Conservation (phyloP, 164 flowering plant genomes). For the Magnolia sinica region DNA sequence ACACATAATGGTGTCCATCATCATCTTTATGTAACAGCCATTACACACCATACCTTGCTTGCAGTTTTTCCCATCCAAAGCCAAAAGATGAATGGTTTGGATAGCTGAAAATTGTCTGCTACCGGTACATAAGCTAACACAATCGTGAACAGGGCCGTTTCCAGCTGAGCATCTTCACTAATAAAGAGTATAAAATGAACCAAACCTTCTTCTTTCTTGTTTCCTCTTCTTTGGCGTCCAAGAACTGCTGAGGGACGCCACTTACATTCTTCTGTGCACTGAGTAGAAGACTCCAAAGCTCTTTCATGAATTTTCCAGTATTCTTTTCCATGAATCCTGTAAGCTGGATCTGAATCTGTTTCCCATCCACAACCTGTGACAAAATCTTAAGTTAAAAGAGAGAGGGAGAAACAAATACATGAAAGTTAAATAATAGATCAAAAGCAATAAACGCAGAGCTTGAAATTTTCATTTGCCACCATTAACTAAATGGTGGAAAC, state of each 20-base stretch:
- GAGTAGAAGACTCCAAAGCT: slow-evolving; percentile 84
- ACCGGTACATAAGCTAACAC: too few relatives aligned
- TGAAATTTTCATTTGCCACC: background rate
- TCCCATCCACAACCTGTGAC: slow-evolving; percentile 81
- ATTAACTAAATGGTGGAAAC: background rate
- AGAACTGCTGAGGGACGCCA: slow-evolving; percentile 92
- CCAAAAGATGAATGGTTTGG: too few relatives aligned
- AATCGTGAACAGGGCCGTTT: too few relatives aligned
- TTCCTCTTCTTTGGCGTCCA: slow-evolving; percentile 96
- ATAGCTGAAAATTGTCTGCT: too few relatives aligned
- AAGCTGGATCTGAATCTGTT: slow-evolving; percentile 79
- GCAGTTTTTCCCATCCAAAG: too few relatives aligned
- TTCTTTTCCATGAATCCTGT: slow-evolving; percentile 99
- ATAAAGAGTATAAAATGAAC: too few relatives aligned
- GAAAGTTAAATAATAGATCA: background rate
- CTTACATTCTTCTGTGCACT: slow-evolving; percentile 89
- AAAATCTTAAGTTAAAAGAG: background rate
- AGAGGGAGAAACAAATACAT: background rate
- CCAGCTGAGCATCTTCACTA: too few relatives aligned
- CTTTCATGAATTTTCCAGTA: slow-evolving; percentile 96
- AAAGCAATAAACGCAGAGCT: too few relatives aligned
- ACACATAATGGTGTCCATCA: too few relatives aligned
- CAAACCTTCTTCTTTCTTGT: slow-evolving; percentile 69
- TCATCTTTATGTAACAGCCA: too few relatives aligned
- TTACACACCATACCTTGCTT: too few relatives aligned